phyloP scores from a whole-genome alignment of 805 yeast species.

The Lipomyces chichibuensis region DNA sequence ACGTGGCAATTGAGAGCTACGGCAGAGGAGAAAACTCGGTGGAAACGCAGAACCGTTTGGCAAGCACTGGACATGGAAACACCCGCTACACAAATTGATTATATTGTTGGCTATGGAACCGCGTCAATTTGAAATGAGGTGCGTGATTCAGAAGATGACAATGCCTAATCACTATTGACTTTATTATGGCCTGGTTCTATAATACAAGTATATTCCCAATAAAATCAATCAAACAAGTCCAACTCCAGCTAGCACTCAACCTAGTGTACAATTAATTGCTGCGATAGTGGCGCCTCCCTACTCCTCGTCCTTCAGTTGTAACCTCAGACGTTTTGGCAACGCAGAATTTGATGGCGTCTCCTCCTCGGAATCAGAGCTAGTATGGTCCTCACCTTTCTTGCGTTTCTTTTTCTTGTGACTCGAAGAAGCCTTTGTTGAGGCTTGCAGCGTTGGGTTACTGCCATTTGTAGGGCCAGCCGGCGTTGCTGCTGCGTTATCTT shows the following conservation, averaged over 20 bases:
- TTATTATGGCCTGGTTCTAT: too few species aligned
- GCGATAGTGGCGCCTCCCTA: not conserved
- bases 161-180: too few species aligned
- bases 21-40: too few species aligned
- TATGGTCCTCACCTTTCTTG: slow-evolving; percentile 29
- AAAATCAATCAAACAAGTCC: not conserved
- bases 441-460: not conserved
- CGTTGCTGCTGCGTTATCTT: slow-evolving; percentile 5
- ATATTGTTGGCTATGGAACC: too few species aligned
- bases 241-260: not conserved
- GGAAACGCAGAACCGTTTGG: too few species aligned
- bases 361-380: slow-evolving; percentile 23
- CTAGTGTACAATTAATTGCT: not conserved
- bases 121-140: too few species aligned
- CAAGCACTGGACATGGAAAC: too few species aligned
- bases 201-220: not conserved
- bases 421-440: slow-evolving; percentile 3
- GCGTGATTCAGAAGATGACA: too few species aligned
- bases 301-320: slow-evolving; percentile 30
- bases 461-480: not conserved
- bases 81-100: too few species aligned
- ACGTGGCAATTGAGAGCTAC: too few species aligned
- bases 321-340: slow-evolving; percentile 26
- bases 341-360: slow-evolving; percentile 10
- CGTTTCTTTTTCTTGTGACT: slow-evolving; percentile 30